Percentiles rank a stretch among this genome's conserved stretches.
phyloP scores from a whole-genome alignment of 768 basidiomycete genomes.

The Auricularia heimuer region DNA sequence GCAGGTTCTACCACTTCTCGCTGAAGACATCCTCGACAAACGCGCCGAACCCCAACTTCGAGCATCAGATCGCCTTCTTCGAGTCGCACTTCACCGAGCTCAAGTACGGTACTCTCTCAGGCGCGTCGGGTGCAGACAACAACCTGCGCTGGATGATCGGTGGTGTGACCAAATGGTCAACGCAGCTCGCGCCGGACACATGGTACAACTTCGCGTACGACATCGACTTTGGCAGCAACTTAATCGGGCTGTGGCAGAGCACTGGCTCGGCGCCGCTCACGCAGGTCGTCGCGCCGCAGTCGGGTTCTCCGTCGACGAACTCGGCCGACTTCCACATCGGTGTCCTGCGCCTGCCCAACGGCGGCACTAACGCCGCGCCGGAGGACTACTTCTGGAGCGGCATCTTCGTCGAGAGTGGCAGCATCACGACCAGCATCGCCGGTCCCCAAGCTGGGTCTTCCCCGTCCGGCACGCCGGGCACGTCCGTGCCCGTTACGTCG shows the following conservation, averaged over 20 bases:
- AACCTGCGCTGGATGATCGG: constrained; percentile 45
- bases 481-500: constrained; percentile 17
- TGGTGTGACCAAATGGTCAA: constrained; percentile 38
- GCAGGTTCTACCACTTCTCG: constrained; percentile 44
- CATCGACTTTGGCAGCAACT: constrained; percentile 45
- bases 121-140: constrained; percentile 24
- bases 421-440: constrained; percentile 40
- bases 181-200: constrained; percentile 38
- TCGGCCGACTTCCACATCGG: constrained; percentile 54
- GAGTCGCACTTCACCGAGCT: constrained; percentile 23
- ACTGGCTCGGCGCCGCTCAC: constrained; percentile 37
- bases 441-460: constrained; percentile 25
- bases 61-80: constrained; percentile 46
- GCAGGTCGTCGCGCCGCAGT: constrained; percentile 38
- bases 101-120: constrained; percentile 40
- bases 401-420: constrained; percentile 49
- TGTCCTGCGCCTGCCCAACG: constrained; percentile 45
- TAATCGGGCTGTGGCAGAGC: constrained; percentile 50
- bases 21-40: constrained; percentile 39
- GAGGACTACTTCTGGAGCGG: constrained; percentile 54
- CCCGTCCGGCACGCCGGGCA: constrained; percentile 3
- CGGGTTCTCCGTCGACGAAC: constrained; percentile 45
- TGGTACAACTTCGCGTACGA: constrained; percentile 65
- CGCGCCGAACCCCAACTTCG: constrained; percentile 41
- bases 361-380: constrained; percentile 19